Conservation (phyloP, 176 grass and related monocot genomes). For the Oryza meridionalis region DNA sequence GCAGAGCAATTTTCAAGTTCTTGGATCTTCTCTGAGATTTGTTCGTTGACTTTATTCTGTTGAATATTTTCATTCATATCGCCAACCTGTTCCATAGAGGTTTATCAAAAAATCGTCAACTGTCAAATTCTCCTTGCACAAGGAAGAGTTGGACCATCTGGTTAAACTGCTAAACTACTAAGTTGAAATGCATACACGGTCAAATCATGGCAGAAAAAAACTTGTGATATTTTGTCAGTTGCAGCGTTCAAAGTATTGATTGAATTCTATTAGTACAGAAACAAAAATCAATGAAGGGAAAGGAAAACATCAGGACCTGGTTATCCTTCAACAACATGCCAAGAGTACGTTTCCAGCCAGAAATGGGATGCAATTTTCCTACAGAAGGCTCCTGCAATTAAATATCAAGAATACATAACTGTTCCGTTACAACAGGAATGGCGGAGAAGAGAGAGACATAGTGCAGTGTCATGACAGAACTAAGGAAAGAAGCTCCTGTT, state of each 20-base stretch:
- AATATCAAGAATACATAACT: slow-evolving; percentile 38
- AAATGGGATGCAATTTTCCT: slow-evolving; percentile 35
- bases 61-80: slow-evolving; percentile 31
- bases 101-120: slow-evolving; percentile 27
- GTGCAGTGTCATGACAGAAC: background rate
- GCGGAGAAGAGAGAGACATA: background rate
- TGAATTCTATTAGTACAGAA: slow-evolving; percentile 19
- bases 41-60: slow-evolving; percentile 15
- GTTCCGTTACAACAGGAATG: slow-evolving; percentile 1
- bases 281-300: background rate
- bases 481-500: background rate
- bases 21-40: slow-evolving; percentile 57
- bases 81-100: slow-evolving; percentile 42
- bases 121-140: background rate
- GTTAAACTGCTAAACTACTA: background rate
- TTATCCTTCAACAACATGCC: slow-evolving; percentile 55
- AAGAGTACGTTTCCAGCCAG: slow-evolving; percentile 48
- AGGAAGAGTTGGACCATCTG: background rate
- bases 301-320: slow-evolving; percentile 33
- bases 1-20: slow-evolving; percentile 65
- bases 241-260: background rate
- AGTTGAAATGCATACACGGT: background rate
- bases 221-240: background rate
- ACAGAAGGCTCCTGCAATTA: slow-evolving; percentile 51
- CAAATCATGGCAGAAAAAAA: slow-evolving; percentile 10